A percentile compares a stretch with the other conserved stretches of the same genome.
Evolutionary conservation across 2,329 filamentous ascomycete genomes (phyloP).

Genomic region (Colletotrichum falcatum): DNA sequence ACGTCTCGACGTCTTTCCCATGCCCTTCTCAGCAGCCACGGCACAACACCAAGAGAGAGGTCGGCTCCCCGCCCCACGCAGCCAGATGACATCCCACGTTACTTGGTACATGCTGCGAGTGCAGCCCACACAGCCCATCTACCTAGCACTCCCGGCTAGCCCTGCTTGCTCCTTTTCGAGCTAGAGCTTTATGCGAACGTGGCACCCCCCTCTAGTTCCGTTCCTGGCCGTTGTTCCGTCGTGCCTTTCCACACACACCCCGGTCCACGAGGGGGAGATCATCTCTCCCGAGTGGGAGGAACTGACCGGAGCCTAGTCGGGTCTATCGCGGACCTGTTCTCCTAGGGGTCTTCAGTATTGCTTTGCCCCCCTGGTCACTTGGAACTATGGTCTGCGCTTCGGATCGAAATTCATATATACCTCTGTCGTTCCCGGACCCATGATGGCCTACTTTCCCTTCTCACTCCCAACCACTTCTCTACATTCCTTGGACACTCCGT

Average conservation of each 20-base stretch:
- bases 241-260: conserved; percentile 6
- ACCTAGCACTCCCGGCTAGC: conserved; percentile 19
- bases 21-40: background rate
- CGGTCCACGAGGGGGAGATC: conserved; percentile 29
- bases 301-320: conserved; percentile 25
- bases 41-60: background rate
- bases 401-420: conserved; percentile 35
- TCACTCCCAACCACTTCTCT: conserved; percentile 20
- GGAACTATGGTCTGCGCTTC: conserved; percentile 15
- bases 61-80: conserved; percentile 14
- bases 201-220: conserved; percentile 30
- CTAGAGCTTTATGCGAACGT: conserved; percentile 22
- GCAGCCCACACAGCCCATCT: conserved; percentile 5
- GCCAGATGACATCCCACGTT: background rate
- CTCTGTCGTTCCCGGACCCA: conserved; percentile 22
- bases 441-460: background rate
- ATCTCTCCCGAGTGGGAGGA: conserved; percentile 19
- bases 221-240: conserved; percentile 23
- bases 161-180: conserved; percentile 12
- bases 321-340: conserved; percentile 29
- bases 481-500: conserved; percentile 30
- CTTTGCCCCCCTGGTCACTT: conserved; percentile 10
- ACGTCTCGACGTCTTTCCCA: conserved; percentile 2
- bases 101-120: conserved; percentile 19
- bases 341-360: conserved; percentile 13